A percentile compares a stretch with the other conserved stretches of the same genome.
Evolutionary conservation across 2,329 filamentous ascomycete genomes (phyloP).

Genomic region (Paecilomyces sp.): DNA sequence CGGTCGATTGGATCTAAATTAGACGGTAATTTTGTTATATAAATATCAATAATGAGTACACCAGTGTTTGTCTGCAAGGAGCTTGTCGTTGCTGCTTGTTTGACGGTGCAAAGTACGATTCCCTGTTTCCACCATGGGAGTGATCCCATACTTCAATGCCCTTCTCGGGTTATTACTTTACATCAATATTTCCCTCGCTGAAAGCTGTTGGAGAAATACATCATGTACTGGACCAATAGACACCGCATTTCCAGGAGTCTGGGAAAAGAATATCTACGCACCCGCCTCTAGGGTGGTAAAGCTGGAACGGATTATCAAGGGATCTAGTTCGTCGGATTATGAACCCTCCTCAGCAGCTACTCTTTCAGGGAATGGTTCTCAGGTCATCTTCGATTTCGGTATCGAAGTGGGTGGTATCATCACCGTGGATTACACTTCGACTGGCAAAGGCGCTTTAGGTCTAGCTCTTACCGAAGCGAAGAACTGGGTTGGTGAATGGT

Average conservation of each 20-base stretch:
- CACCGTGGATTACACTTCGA: slow-evolving; percentile 43
- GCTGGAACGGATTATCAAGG: slow-evolving; percentile 38
- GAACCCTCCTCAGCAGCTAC: slow-evolving; percentile 20
- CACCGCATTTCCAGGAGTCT: slow-evolving; percentile 49
- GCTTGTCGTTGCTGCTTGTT: no score
- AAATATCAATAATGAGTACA: background rate
- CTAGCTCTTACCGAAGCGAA: slow-evolving; percentile 44
- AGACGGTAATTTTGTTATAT: background rate
- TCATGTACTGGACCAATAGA: slow-evolving; percentile 45
- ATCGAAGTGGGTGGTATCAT: slow-evolving; percentile 52
- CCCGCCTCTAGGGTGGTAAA: slow-evolving; percentile 45
- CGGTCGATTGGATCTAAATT: background rate
- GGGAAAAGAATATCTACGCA: slow-evolving; percentile 53
- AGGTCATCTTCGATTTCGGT: slow-evolving; percentile 54
- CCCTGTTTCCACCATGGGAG: background rate
- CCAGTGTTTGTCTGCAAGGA: no score
- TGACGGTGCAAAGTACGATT: background rate
- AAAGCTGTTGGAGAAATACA: slow-evolving; percentile 49
- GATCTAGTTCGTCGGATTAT: slow-evolving; percentile 10
- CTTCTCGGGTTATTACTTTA: slow-evolving; percentile 7
- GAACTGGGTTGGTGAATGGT: slow-evolving; percentile 41
- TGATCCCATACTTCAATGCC: background rate
- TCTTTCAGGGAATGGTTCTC: slow-evolving; percentile 43
- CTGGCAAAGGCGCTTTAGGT: slow-evolving; percentile 32
- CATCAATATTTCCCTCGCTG: slow-evolving; percentile 8